A percentile compares a stretch with the other conserved stretches of the same genome.
Evolutionary conservation across 2,329 filamentous ascomycete genomes (phyloP).

Genomic region (Blumeria graminis): DNA sequence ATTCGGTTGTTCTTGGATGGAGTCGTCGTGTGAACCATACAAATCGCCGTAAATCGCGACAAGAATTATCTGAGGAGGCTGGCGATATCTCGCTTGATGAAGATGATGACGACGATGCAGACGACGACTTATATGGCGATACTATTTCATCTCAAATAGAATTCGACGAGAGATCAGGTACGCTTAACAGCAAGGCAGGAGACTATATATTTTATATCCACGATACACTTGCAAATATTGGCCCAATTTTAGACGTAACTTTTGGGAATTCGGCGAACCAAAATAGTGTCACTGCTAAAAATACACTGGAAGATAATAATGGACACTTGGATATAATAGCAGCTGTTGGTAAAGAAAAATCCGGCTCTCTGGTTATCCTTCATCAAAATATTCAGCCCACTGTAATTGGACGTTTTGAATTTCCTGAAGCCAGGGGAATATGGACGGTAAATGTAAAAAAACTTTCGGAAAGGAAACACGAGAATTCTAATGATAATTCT

Average conservation of each 20-base stretch:
- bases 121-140: constrained; percentile 37
- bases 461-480: constrained; percentile 34
- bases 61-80: constrained; percentile 26
- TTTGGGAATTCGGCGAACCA: constrained; percentile 32
- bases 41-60: constrained; percentile 37
- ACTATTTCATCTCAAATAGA: constrained; percentile 21
- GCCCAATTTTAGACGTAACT: constrained; percentile 53
- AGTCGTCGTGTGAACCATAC: constrained; percentile 35
- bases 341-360: constrained; percentile 37
- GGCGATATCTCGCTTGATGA: constrained; percentile 28
- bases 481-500: constrained; percentile 21
- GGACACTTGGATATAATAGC: constrained; percentile 35
- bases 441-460: constrained; percentile 61
- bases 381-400: constrained; percentile 56
- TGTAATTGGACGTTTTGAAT: constrained; percentile 42
- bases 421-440: constrained; percentile 48
- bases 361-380: constrained; percentile 49
- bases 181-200: constrained; percentile 25
- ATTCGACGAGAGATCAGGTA: constrained; percentile 14
- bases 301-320: constrained; percentile 22
- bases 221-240: constrained; percentile 54
- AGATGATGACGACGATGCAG: constrained; percentile 25
- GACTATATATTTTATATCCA: constrained; percentile 53
- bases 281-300: constrained; percentile 22
- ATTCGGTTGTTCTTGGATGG: constrained; percentile 68